phyloP scores from a whole-genome alignment of 2,329 filamentous ascomycete species.

The Podosphaera fusca region DNA sequence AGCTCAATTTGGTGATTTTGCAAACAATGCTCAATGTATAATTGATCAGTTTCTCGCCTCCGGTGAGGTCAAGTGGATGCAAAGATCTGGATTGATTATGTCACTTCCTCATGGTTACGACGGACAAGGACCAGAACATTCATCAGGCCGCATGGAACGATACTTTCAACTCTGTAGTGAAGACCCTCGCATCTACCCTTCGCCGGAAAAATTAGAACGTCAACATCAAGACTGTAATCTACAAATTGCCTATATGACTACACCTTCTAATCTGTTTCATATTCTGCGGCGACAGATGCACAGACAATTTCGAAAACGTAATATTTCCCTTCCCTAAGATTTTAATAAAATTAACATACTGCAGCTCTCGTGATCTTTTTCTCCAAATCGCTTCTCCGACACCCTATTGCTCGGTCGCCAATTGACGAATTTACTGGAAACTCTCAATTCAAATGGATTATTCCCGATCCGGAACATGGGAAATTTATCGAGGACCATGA shows the following conservation, averaged over 20 bases:
- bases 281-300: constrained; percentile 93
- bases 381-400: constrained; percentile 86
- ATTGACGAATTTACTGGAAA: constrained; percentile 82
- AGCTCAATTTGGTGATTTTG: constrained; percentile 97
- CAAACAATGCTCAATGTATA: constrained; percentile 97
- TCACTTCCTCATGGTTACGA: constrained; percentile 95
- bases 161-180: constrained; percentile 96
- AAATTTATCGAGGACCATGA: constrained; percentile 54
- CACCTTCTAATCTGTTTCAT: constrained; percentile 88
- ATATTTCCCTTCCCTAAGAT: constrained; percentile 19
- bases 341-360: constrained; percentile 6
- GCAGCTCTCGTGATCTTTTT: constrained; percentile 89
- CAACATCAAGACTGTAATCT: constrained; percentile 99
- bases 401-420: constrained; percentile 71
- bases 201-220: constrained; percentile 68
- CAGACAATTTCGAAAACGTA: constrained; percentile 96
- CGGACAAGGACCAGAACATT: constrained; percentile 94
- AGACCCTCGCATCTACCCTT: constrained; percentile 81
- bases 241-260: constrained; percentile 96
- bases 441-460: constrained; percentile 92
- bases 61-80: constrained; percentile 95
- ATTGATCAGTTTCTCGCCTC: constrained; percentile 98
- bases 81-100: constrained; percentile 88
- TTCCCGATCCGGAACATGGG: constrained; percentile 69
- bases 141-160: constrained; percentile 87